Conservation (phyloP, 768 basidiomycete species). For the Nidularia pulvinata region DNA sequence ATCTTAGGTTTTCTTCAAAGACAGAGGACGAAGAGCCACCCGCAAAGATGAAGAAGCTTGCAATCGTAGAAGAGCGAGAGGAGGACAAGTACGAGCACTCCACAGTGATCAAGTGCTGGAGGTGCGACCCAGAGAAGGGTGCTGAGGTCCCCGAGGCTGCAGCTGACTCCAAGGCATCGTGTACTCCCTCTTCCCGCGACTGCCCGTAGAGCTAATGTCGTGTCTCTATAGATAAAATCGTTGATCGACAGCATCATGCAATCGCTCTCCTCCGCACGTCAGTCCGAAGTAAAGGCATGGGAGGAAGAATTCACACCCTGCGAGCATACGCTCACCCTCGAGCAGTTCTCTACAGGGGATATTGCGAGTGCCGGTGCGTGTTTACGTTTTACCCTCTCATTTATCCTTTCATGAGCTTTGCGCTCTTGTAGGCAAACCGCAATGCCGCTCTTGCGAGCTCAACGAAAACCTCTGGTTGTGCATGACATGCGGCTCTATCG, state of each 20-base stretch:
- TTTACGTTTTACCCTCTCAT: neutral
- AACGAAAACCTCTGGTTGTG: constrained; percentile 97
- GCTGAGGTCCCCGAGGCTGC: constrained; percentile 38
- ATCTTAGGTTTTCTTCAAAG: constrained; percentile 29
- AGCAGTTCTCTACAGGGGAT: constrained; percentile 38
- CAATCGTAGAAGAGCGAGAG: constrained; percentile 84
- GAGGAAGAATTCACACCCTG: constrained; percentile 92
- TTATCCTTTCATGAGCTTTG: no score
- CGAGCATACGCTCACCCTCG: constrained; percentile 65
- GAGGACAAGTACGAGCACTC: constrained; percentile 83
- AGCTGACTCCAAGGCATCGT: constrained; percentile 29
- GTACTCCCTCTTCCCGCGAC: no score
- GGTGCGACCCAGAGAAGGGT: constrained; percentile 55
- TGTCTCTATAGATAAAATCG: constrained; percentile 32
- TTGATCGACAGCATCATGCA: constrained; percentile 72
- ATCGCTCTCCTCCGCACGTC: constrained; percentile 85
- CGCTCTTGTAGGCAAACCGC: constrained; percentile 60
- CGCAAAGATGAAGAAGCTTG: constrained; percentile 85
- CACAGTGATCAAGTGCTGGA: constrained; percentile 76
- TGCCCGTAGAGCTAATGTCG: neutral
- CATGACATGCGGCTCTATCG: constrained; percentile 85
- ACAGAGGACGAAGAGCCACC: constrained; percentile 81
- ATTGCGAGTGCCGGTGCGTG: constrained; percentile 55
- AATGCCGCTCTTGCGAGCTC: constrained; percentile 82
- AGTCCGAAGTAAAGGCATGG: constrained; percentile 97